A percentile compares a stretch with the other conserved stretches of the same genome.
phyloP scores from a whole-genome alignment of 75 land plant genomes.

The Sequoiadendron giganteum region DNA sequence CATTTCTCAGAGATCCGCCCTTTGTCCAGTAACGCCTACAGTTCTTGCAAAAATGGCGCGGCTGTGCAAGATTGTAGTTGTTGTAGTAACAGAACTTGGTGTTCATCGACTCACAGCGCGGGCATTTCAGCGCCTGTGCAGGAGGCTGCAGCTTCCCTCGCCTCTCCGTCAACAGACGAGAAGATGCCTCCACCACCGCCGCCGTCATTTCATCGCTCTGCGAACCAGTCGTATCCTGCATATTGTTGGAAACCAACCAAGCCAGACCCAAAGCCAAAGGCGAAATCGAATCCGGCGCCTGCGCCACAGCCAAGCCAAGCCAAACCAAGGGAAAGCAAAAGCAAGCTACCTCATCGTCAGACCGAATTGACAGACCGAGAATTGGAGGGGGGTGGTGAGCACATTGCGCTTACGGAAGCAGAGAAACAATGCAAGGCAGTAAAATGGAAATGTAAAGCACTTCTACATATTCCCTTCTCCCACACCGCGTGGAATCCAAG shows the following conservation, averaged over 20 bases:
- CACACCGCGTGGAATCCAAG: constrained; percentile 10
- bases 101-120: constrained; percentile 16
- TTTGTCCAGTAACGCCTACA: constrained; percentile 18
- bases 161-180: not conserved
- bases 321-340: no score
- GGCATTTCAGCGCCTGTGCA: constrained; percentile 9
- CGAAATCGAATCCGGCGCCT: no score
- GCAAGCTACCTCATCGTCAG: not conserved
- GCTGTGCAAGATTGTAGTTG: constrained; percentile 14
- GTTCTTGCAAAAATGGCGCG: constrained; percentile 14
- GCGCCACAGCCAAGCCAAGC: no score
- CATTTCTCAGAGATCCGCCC: constrained; percentile 25
- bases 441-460: not conserved
- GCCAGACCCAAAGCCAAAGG: not conserved
- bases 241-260: not conserved
- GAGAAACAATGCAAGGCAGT: not conserved
- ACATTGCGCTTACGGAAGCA: no score
- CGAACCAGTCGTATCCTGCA: not conserved
- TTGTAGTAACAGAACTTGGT: constrained; percentile 22
- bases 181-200: not conserved
- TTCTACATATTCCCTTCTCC: not conserved
- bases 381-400: no score
- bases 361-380: not conserved
- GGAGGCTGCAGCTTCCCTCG: not conserved
- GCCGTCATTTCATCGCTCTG: not conserved